Evolutionary conservation across 208 protist species (phyloP).

Genomic region (Trypanosoma vivax): DNA sequence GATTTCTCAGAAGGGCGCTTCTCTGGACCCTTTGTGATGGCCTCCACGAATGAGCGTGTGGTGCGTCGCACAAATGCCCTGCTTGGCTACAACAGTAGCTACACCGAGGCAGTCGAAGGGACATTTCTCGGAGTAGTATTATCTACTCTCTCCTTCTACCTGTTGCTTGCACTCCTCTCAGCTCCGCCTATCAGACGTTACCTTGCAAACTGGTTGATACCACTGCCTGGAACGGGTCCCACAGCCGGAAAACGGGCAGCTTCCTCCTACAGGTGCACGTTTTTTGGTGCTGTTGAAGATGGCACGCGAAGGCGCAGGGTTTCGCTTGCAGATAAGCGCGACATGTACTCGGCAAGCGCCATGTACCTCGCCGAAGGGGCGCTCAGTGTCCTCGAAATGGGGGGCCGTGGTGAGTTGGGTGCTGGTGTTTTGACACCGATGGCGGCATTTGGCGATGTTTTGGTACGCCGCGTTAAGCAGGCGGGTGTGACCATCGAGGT

Average conservation of each 20-base stretch:
- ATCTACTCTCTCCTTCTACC: conserved; percentile 21
- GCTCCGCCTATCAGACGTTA: conserved; percentile 41
- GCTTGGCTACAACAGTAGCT: conserved; percentile 34
- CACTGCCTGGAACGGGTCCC: conserved; percentile 33
- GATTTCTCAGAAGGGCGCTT: conserved; percentile 31
- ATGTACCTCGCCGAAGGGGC: conserved; percentile 61
- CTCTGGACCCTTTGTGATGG: conserved; percentile 54
- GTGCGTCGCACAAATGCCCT: conserved; percentile 84
- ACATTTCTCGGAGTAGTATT: conserved; percentile 20
- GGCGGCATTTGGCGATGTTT: conserved; percentile 53
- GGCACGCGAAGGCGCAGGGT: conserved; percentile 29
- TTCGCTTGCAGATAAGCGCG: conserved; percentile 24
- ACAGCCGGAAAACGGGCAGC: conserved; percentile 28
- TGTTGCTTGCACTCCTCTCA: conserved; percentile 16
- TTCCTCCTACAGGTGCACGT: conserved; percentile 39
- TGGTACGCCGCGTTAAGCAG: conserved; percentile 30
- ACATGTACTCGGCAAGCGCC: conserved; percentile 70
- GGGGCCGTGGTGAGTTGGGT: conserved; percentile 28
- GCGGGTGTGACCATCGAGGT: conserved; percentile 27
- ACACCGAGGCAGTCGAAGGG: conserved; percentile 47
- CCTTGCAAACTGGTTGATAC: conserved; percentile 26
- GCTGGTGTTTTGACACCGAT: conserved; percentile 64
- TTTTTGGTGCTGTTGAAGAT: conserved; percentile 40
- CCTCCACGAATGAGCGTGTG: conserved; percentile 60
- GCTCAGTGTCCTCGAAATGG: conserved; percentile 30